Evolutionary conservation across 163 green algal genomes (phyloP).

Genomic region (Chlamydomonas reinhardtii): DNA sequence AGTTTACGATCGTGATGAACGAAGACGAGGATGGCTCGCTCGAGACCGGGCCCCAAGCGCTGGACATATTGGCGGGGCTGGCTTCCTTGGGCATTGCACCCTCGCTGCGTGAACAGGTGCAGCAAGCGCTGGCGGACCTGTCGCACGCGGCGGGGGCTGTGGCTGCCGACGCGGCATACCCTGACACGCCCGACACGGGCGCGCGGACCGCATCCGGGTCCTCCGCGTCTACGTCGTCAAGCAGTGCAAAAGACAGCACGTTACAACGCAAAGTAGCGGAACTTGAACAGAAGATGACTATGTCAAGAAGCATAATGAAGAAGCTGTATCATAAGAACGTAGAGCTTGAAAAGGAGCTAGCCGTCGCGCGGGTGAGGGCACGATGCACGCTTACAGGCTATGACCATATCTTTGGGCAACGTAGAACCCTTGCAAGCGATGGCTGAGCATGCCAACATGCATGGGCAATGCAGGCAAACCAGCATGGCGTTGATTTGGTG

Average conservation of each 20-base stretch:
- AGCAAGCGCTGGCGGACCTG: constrained; percentile 45
- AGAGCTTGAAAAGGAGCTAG: constrained; percentile 63
- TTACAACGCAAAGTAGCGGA: constrained; percentile 35
- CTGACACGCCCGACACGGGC: too few species aligned
- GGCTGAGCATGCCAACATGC: neutral
- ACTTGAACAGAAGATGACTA: constrained; percentile 60
- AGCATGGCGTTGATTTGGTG: neutral
- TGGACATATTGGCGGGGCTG: constrained; percentile 55
- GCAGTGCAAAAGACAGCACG: neutral
- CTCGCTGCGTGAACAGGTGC: constrained; percentile 40
- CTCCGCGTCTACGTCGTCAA: neutral
- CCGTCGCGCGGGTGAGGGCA: constrained; percentile 13
- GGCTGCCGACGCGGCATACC: neutral
- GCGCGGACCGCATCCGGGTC: too few species aligned
- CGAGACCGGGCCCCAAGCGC: neutral
- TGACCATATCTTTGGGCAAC: too few species aligned
- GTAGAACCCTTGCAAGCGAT: too few species aligned
- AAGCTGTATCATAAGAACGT: constrained; percentile 65
- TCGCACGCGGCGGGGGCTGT: neutral
- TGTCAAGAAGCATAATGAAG: constrained; percentile 67
- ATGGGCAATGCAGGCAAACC: constrained; percentile 13
- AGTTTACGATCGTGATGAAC: too few species aligned
- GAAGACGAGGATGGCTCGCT: too few species aligned
- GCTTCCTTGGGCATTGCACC: constrained; percentile 52
- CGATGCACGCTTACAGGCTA: neutral